Conservation (phyloP, 2,329 filamentous ascomycete genomes). For the Microcera coccophila region DNA sequence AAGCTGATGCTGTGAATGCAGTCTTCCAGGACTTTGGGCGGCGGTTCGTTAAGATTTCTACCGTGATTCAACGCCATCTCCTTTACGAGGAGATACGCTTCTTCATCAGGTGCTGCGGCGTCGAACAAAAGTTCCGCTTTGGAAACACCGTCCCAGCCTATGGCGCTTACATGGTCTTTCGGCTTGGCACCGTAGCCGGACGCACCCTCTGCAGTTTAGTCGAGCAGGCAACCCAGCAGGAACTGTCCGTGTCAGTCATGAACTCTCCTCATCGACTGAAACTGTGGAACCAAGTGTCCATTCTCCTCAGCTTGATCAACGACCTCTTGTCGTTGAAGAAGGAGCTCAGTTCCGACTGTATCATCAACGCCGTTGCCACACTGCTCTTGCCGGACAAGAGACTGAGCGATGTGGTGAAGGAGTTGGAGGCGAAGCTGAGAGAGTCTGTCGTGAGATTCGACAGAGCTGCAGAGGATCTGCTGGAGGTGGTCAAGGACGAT, state of each 20-base stretch:
- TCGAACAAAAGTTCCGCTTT: slow-evolving; percentile 28
- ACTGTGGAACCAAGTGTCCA: slow-evolving; percentile 24
- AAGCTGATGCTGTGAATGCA: slow-evolving; percentile 21
- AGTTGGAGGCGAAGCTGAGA: slow-evolving; percentile 20
- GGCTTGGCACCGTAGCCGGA: slow-evolving; percentile 26
- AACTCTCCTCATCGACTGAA: slow-evolving; percentile 6
- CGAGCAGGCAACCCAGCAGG: slow-evolving; percentile 19
- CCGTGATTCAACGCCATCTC: slow-evolving; percentile 14
- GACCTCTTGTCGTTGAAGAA: slow-evolving; percentile 33
- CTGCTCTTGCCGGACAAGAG: slow-evolving; percentile 20
- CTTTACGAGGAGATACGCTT: slow-evolving; percentile 20
- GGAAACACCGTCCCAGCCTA: slow-evolving; percentile 22
- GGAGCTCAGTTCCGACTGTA: slow-evolving; percentile 25
- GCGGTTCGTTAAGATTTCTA: slow-evolving; percentile 6
- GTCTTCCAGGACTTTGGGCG: slow-evolving; percentile 24
- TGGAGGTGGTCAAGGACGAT: slow-evolving; percentile 7
- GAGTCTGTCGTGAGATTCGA: slow-evolving; percentile 24
- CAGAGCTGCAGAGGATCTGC: slow-evolving; percentile 14
- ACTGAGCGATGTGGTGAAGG: slow-evolving; percentile 21
- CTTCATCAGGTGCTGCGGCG: slow-evolving; percentile 25
- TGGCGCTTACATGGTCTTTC: slow-evolving; percentile 28
- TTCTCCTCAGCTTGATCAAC: slow-evolving; percentile 27
- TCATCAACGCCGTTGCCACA: slow-evolving; percentile 29
- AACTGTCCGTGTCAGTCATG: slow-evolving; percentile 8
- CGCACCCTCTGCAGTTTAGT: slow-evolving; percentile 26